Conservation (phyloP, 164 flowering plant species). For the Cinnamomum chago region DNA sequence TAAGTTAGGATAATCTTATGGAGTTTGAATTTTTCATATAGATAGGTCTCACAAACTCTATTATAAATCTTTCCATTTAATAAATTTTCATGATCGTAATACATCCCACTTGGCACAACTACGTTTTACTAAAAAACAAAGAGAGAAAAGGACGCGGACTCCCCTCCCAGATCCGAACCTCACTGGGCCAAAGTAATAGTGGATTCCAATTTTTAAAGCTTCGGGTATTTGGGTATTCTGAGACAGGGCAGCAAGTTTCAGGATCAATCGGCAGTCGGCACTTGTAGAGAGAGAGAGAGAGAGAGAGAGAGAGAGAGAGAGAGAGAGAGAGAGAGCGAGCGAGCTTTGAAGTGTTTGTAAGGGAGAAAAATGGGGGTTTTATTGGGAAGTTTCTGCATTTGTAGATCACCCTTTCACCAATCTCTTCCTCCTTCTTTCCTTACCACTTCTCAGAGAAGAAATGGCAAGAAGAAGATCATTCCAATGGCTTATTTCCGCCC, state of each 20-base stretch:
- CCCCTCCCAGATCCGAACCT: too few relatives aligned
- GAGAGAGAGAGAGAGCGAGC: background rate
- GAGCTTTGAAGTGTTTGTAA: background rate
- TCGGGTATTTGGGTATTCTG: background rate
- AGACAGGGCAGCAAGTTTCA: background rate
- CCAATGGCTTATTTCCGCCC: slow-evolving; percentile 30
- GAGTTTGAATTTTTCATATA: too few relatives aligned
- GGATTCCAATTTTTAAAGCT: too few relatives aligned
- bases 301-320: background rate
- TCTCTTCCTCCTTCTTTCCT: slow-evolving; percentile 18
- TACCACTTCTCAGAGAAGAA: slow-evolving; percentile 20
- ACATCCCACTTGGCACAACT: too few relatives aligned
- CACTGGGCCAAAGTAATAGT: too few relatives aligned
- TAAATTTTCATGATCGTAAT: too few relatives aligned
- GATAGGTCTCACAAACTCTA: too few relatives aligned
- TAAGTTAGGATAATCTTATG: too few relatives aligned
- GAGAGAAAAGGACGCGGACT: too few relatives aligned
- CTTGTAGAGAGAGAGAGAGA: background rate
- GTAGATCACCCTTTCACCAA: slow-evolving; percentile 20
- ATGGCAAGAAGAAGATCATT: slow-evolving; percentile 17
- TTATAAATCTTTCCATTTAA: too few relatives aligned
- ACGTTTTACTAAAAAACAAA: too few relatives aligned
- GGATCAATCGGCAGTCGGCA: background rate
- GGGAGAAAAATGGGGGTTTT: background rate
- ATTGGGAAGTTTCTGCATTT: slow-evolving; percentile 25